A percentile compares a stretch with the other conserved stretches of the same genome.
Evolutionary conservation across 1,139 yeast species (phyloP).

Genomic region (Candida pseudoviswanathii): DNA sequence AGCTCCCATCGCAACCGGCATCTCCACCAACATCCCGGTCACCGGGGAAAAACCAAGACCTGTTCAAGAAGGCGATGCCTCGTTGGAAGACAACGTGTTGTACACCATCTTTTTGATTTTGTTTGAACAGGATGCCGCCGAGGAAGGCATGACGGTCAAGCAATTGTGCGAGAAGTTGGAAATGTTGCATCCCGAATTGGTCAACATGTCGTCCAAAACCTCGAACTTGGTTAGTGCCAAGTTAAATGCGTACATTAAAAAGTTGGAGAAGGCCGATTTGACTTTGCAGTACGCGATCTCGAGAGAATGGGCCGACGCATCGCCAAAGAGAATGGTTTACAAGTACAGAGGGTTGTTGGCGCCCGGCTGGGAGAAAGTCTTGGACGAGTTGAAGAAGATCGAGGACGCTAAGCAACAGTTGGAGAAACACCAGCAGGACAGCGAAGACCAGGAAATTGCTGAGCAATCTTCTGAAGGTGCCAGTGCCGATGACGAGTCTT

Average conservation of each 20-base stretch:
- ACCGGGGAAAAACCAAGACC: slow-evolving; percentile 82
- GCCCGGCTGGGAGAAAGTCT: slow-evolving; percentile 65
- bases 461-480: neutral
- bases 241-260: slow-evolving; percentile 78
- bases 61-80: slow-evolving; percentile 55
- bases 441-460: slow-evolving; percentile 7
- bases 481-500: neutral
- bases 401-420: slow-evolving; percentile 12
- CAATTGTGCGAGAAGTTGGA: slow-evolving; percentile 76
- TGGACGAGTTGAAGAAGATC: slow-evolving; percentile 37
- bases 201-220: slow-evolving; percentile 75
- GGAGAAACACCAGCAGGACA: slow-evolving; percentile 6
- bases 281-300: slow-evolving; percentile 71
- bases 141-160: slow-evolving; percentile 82
- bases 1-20: slow-evolving; percentile 66
- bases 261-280: slow-evolving; percentile 80
- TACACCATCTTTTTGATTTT: slow-evolving; percentile 72
- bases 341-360: slow-evolving; percentile 78
- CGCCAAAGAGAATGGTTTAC: slow-evolving; percentile 86
- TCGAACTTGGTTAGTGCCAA: slow-evolving; percentile 81
- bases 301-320: slow-evolving; percentile 87
- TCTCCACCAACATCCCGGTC: slow-evolving; percentile 76
- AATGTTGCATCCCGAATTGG: slow-evolving; percentile 80
- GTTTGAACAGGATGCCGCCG: slow-evolving; percentile 65
- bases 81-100: slow-evolving; percentile 74